Evolutionary conservation across 352 stramenopile species (phyloP).

Genomic region (Globisporangium abappressorium): DNA sequence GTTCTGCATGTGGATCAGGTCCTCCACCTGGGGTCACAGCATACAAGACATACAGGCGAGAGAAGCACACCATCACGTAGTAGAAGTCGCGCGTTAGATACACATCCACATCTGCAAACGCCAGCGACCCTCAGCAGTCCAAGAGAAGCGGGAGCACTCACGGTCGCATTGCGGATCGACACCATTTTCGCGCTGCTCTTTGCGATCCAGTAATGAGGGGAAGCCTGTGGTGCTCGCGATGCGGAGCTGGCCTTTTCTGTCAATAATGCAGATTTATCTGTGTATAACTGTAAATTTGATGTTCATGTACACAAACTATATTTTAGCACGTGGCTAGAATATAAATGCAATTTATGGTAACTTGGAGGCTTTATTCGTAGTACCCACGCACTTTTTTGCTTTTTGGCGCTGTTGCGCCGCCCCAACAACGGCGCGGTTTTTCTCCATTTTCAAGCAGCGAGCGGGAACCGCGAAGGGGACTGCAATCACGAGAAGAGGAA

Average conservation of each 20-base stretch:
- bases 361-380: background rate
- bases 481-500: background rate
- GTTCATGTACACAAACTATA: background rate
- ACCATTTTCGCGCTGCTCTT: constrained; percentile 71
- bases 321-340: background rate
- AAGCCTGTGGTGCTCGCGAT: background rate
- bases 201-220: constrained; percentile 17
- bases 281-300: background rate
- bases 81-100: too few species aligned
- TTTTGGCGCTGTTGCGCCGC: background rate
- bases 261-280: background rate
- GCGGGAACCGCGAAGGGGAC: background rate
- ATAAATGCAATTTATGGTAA: background rate
- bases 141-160: constrained; percentile 22
- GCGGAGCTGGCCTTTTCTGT: background rate
- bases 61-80: background rate
- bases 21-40: constrained; percentile 60
- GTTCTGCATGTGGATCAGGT: constrained; percentile 99
- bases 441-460: constrained; percentile 1
- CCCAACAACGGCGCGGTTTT: constrained; percentile 3
- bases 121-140: background rate
- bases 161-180: constrained; percentile 94
- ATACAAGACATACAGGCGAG: background rate
- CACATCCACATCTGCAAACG: background rate
- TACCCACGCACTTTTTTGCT: background rate